These are phyloP conservation scores for Oenanthe sinensis DNA, from an alignment of 129 eudicot species.

Conservation along the genomic window DNA sequence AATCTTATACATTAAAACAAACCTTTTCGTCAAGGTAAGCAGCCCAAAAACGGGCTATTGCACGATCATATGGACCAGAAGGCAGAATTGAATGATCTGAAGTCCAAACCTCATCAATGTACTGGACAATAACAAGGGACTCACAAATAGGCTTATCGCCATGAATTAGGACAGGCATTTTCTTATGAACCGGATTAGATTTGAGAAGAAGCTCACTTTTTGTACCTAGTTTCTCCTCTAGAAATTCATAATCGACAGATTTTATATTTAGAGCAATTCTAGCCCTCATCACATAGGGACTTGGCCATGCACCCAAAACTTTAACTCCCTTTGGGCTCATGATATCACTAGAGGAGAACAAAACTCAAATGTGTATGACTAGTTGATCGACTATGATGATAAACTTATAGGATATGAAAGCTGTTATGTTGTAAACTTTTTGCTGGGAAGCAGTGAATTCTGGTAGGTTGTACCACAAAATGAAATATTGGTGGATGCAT, in stretches of 20 bases:
- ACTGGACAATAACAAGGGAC: slow-evolving; percentile 22
- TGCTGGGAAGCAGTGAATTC: too few relatives aligned
- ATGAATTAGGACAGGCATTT: slow-evolving; percentile 23
- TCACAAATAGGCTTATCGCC: slow-evolving; percentile 16
- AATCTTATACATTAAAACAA: not conserved
- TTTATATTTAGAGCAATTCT: slow-evolving; percentile 15
- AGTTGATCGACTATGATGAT: not conserved
- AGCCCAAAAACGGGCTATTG: slow-evolving; percentile 19
- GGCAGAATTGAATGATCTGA: slow-evolving; percentile 21
- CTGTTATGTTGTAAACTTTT: not conserved
- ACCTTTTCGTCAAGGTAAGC: slow-evolving; percentile 24
- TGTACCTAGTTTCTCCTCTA: slow-evolving; percentile 1
- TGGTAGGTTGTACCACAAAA: not conserved
- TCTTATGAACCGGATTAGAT: slow-evolving; percentile 30
- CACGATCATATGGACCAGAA: slow-evolving; percentile 20
- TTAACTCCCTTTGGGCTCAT: slow-evolving; percentile 14
- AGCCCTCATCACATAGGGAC: slow-evolving; percentile 21
- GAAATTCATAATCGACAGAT: slow-evolving; percentile 16
- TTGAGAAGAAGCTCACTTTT: slow-evolving; percentile 27
- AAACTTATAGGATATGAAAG: not conserved
- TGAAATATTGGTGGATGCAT: not conserved
- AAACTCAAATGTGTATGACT: not conserved
- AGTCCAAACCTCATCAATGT: slow-evolving; percentile 18
- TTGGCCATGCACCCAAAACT: slow-evolving; percentile 19
- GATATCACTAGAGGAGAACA: not conserved